Conservation (phyloP, 352 stramenopile species). For the Hyaloperonospora arabidopsidis region DNA sequence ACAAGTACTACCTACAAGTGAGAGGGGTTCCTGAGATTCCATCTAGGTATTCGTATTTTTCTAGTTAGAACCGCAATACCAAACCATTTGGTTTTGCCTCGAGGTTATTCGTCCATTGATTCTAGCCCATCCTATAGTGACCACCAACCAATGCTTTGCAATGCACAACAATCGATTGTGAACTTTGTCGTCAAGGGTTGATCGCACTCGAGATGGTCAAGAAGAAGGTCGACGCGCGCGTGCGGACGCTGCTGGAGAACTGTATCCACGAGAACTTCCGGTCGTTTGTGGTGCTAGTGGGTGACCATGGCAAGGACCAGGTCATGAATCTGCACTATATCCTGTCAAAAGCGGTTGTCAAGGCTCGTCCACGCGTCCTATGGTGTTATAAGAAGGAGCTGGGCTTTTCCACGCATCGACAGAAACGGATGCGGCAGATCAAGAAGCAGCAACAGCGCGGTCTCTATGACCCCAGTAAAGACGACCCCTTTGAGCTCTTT, state of each 20-base stretch:
- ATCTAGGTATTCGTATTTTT: too few species aligned
- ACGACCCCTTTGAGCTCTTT: slow-evolving; percentile 99
- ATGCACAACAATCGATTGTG: slow-evolving; percentile 10
- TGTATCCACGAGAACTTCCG: slow-evolving; percentile 94
- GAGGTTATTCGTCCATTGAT: too few species aligned
- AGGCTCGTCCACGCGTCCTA: slow-evolving; percentile 93
- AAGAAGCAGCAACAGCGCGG: slow-evolving; percentile 92
- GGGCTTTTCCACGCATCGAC: slow-evolving; percentile 96
- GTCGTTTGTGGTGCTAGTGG: slow-evolving; percentile 96
- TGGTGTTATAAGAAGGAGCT: slow-evolving; percentile 99
- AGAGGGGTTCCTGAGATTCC: too few species aligned
- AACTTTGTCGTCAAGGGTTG: too few species aligned
- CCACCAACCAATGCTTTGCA: slow-evolving; percentile 23
- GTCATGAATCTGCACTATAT: slow-evolving; percentile 99
- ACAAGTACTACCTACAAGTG: too few species aligned
- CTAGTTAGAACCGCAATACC: slow-evolving; percentile 1
- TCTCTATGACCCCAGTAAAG: slow-evolving; percentile 87
- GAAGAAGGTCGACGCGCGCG: slow-evolving; percentile 98
- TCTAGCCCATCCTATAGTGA: slow-evolving; percentile 5
- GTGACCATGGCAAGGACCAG: slow-evolving; percentile 99
- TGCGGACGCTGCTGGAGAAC: slow-evolving; percentile 96
- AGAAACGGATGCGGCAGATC: slow-evolving; percentile 91
- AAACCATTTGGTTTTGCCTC: slow-evolving; percentile 3
- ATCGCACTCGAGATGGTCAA: too few species aligned
- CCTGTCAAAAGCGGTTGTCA: slow-evolving; percentile 91